Conservation (phyloP, 352 stramenopile genomes). For the Phytophthora colocasiae region DNA sequence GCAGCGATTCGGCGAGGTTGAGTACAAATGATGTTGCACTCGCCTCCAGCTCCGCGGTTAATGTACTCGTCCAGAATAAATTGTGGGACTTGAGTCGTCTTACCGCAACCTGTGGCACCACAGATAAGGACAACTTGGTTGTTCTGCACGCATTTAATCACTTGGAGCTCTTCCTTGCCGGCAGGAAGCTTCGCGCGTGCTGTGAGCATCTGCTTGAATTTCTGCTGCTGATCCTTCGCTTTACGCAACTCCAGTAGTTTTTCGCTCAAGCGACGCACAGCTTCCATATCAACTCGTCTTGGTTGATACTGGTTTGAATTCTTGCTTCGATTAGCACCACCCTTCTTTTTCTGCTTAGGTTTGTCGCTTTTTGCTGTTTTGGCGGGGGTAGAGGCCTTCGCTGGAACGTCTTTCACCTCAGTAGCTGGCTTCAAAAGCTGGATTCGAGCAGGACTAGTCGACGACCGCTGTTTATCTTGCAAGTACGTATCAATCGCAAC, state of each 20-base stretch:
- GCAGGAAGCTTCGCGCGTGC: slow-evolving; percentile 68
- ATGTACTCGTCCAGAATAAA: slow-evolving; percentile 97
- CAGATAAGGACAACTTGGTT: slow-evolving; percentile 95
- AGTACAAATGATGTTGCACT: slow-evolving; percentile 96
- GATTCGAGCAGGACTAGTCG: slow-evolving; percentile 37
- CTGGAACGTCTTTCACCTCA: slow-evolving; percentile 8
- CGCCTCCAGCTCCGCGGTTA: slow-evolving; percentile 75
- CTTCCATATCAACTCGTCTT: slow-evolving; percentile 45
- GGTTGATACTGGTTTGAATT: slow-evolving; percentile 11
- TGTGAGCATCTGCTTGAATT: slow-evolving; percentile 69
- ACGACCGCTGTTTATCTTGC: slow-evolving; percentile 37
- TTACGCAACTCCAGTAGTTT: slow-evolving; percentile 52
- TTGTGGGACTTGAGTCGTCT: slow-evolving; percentile 97
- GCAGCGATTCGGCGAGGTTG: slow-evolving; percentile 97
- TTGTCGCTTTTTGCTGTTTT: slow-evolving; percentile 18
- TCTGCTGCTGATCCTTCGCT: slow-evolving; percentile 46
- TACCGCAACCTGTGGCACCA: slow-evolving; percentile 96
- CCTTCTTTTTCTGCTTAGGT: slow-evolving; percentile 31
- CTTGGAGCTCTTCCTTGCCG: slow-evolving; percentile 56
- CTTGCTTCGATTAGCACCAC: slow-evolving; percentile 29
- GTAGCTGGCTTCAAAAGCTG: slow-evolving; percentile 39
- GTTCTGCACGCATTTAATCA: slow-evolving; percentile 59
- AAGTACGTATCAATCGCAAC: slow-evolving; percentile 70
- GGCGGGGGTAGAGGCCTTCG: slow-evolving; percentile 5
- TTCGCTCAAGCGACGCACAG: slow-evolving; percentile 49